Conservation (phyloP, 345 rosid species). For the Lenwebbia sp. region DNA sequence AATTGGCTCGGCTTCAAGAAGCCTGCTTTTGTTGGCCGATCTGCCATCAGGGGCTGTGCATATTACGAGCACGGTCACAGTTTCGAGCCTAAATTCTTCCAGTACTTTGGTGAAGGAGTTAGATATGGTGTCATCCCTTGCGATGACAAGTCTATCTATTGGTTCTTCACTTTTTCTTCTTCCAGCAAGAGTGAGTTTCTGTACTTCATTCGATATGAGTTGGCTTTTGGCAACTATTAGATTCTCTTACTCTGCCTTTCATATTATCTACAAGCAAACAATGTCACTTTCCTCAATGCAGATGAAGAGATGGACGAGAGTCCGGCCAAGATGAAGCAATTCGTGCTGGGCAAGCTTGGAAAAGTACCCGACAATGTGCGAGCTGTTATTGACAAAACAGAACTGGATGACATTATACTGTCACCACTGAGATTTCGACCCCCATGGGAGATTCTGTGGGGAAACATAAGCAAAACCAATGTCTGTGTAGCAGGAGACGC, state of each 20-base stretch:
- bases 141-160: constrained; percentile 12
- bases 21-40: constrained; percentile 20
- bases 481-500: constrained; percentile 56
- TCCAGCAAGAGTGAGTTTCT: neutral
- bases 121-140: constrained; percentile 43
- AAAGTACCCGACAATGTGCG: constrained; percentile 1
- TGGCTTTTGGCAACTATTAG: neutral
- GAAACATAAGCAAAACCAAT: constrained; percentile 32
- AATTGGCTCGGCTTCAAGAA: constrained; percentile 56
- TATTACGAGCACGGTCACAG: constrained; percentile 27
- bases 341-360: constrained; percentile 15
- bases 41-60: constrained; percentile 33
- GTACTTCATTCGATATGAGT: neutral
- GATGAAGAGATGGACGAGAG: constrained; percentile 13
- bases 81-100: constrained; percentile 16
- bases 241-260: neutral
- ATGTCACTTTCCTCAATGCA: neutral
- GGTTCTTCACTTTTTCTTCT: neutral
- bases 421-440: constrained; percentile 29
- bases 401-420: constrained; percentile 12
- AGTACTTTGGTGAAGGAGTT: constrained; percentile 29
- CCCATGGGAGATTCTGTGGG: constrained; percentile 56
- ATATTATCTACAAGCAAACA: neutral
- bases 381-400: constrained; percentile 20
- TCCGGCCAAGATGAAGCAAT: constrained; percentile 23